phyloP scores from a whole-genome alignment of 306 rosid genomes.

The Cyclanthera cordifolia region DNA sequence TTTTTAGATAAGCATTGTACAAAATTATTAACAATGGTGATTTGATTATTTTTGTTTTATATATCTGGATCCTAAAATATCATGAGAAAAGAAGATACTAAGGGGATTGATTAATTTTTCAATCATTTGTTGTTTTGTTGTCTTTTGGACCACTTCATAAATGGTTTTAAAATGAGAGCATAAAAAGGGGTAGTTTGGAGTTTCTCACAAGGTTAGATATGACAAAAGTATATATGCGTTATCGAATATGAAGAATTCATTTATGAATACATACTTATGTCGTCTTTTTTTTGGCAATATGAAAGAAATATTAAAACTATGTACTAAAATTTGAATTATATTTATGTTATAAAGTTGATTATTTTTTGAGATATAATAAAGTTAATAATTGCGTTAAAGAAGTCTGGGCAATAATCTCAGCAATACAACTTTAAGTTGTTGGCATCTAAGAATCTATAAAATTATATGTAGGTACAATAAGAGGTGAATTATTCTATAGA shows the following conservation, averaged over 20 bases:
- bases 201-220: neutral
- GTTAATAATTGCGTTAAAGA: neutral
- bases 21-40: neutral
- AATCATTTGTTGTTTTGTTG: neutral
- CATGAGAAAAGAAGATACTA: neutral
- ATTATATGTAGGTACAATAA: neutral
- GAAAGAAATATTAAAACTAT: neutral
- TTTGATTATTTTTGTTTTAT: neutral
- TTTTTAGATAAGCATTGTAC: neutral
- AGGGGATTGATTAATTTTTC: neutral
- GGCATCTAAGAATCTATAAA: conserved; percentile 5
- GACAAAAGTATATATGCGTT: neutral
- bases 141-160: neutral
- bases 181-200: neutral
- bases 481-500: conserved; percentile 2
- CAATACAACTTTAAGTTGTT: neutral
- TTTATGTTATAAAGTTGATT: neutral
- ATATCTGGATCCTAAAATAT: neutral
- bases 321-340: neutral
- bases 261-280: neutral
- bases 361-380: too few relatives aligned
- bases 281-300: too few relatives aligned
- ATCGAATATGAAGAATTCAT: too few relatives aligned
- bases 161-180: neutral
- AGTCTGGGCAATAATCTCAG: neutral